Evolutionary conservation across 345 rosid species (phyloP).

Genomic region (Eutrema yunnanense): DNA sequence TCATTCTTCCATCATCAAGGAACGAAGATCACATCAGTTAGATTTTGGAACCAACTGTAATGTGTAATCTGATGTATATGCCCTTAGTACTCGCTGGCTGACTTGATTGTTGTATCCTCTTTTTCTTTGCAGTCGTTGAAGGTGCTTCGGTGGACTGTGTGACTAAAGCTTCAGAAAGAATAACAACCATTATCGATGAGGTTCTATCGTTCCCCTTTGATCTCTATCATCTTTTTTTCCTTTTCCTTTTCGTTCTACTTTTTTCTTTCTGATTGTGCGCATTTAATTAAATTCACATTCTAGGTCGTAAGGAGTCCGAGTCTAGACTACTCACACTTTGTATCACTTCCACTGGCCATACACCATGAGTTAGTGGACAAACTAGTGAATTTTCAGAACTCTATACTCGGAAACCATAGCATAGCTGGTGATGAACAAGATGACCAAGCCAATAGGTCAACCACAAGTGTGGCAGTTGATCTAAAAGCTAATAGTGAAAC

Average conservation of each 20-base stretch:
- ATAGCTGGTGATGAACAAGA: conserved; percentile 4
- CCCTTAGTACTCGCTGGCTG: background rate
- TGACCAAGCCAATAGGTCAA: background rate
- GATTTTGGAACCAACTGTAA: conserved; percentile 10
- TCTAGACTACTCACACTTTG: conserved; percentile 80
- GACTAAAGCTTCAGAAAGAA: conserved; percentile 59
- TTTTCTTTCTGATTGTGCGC: background rate
- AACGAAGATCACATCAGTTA: conserved; percentile 65
- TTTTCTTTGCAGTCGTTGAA: conserved; percentile 51
- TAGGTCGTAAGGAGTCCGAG: conserved; percentile 61
- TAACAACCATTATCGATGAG: conserved; percentile 56
- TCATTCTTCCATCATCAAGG: conserved; percentile 59
- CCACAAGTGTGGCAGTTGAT: conserved; percentile 10
- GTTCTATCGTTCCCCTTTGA: conserved; percentile 26
- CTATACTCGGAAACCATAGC: conserved; percentile 39
- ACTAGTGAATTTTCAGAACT: conserved; percentile 66
- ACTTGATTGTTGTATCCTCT: background rate
- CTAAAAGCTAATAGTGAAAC: conserved; percentile 42
- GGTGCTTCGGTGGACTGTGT: conserved; percentile 62
- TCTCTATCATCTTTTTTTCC: background rate
- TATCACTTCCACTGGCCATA: conserved; percentile 87
- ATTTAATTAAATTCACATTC: background rate
- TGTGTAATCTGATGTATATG: background rate
- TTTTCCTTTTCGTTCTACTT: background rate
- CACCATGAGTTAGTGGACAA: conserved; percentile 70